Evolutionary conservation across 805 yeast genomes (phyloP), one percentile per base, ranked within the genome.

Genomic region (Teunomyces tritomae): DNA sequence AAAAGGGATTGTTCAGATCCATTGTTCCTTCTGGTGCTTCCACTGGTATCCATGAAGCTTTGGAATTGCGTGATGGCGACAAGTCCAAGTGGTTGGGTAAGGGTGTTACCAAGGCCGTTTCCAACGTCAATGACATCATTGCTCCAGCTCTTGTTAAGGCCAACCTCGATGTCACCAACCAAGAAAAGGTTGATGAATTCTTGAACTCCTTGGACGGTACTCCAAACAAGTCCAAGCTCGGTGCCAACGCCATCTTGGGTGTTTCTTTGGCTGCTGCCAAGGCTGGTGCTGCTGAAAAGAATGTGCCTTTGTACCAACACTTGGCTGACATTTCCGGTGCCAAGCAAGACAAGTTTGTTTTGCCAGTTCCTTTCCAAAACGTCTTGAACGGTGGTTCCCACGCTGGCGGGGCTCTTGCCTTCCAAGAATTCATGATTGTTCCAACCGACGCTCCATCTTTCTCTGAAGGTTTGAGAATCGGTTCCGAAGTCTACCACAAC

Each of bases 21-120:
- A 91, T 92, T 70, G 99, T 94, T 55, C 99, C 99, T 74, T 90
- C 97, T 58, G 99, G 99, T 79, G 99, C 99, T 60, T 92, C 98
- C 68, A 94, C 99, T 57, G 99, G 99, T 85, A 74, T 87, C 74
- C 96, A 89, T 77, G 99, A 94, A 83, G 99, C 99, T 63, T 79
- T 91, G 63, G 99, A 92, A 82, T 83, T 92, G 76, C 90, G 99
- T 83, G 99, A 92, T 72, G 94, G 89, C 65, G 99, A 94, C 83
- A 88, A 89, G 79, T 77, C 94, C 70, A 88, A 89, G 77, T 92
- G 99, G 99, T 80, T 83, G 70, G 99, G 99, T 73, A 94, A 92
- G 85, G 99, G 98, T 87, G 99, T 92, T 60, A 68, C 82, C 71
- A 90, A 89, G 77, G 99, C 99, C 61, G 96, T 92, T 71, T 84